These are phyloP conservation scores for Saturnispora kantuleensis DNA, from an alignment of 805 yeast genomes.

Conservation along the genomic window DNA sequence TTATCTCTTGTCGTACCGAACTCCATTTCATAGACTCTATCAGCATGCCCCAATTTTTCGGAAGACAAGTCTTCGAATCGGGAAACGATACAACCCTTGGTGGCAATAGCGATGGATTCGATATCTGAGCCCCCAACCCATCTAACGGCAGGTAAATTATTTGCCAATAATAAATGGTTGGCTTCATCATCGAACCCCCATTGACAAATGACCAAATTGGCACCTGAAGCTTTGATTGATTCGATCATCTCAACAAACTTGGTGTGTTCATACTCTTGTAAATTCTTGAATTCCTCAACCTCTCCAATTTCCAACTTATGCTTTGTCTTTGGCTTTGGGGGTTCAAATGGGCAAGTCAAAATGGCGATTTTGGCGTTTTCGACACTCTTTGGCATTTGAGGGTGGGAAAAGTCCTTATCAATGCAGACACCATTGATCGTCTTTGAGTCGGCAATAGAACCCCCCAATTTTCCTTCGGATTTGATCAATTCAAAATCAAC, in stretches of 20 bases:
- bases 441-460: conserved; percentile 75
- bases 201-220: conserved; percentile 94
- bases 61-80: conserved; percentile 84
- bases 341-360: conserved; percentile 97
- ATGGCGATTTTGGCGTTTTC: conserved; percentile 84
- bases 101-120: conserved; percentile 93
- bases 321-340: conserved; percentile 98
- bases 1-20: conserved; percentile 96
- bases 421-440: conserved; percentile 85
- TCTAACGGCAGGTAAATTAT: conserved; percentile 89
- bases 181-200: conserved; percentile 99
- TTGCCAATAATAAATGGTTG: conserved; percentile 79
- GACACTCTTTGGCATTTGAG: conserved; percentile 88
- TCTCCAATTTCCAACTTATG: conserved; percentile 88
- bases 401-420: conserved; percentile 96
- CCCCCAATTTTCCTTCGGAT: conserved; percentile 94
- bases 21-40: conserved; percentile 73
- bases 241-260: conserved; percentile 88
- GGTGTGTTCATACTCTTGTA: conserved; percentile 87
- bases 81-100: conserved; percentile 95
- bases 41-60: conserved; percentile 83
- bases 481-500: conserved; percentile 96
- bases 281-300: conserved; percentile 87
- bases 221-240: conserved; percentile 79
- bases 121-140: conserved; percentile 99